A percentile compares a stretch with the other conserved stretches of the same genome.
Evolutionary conservation across 371 early-diverging fungal genomes (phyloP).

Genomic region (Mucor lusitanicus): DNA sequence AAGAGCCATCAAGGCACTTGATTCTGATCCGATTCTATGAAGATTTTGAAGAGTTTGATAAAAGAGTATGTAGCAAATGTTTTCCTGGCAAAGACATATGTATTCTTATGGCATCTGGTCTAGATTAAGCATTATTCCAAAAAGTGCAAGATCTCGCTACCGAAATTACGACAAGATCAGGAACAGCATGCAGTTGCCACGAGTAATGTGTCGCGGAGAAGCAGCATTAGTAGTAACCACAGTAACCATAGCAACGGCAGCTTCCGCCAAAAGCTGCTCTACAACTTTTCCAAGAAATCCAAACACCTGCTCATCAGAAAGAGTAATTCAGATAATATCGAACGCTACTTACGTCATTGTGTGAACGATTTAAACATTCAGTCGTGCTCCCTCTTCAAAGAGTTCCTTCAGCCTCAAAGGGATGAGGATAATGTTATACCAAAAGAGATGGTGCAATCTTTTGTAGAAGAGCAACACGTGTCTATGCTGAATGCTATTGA

Average conservation of each 20-base stretch:
- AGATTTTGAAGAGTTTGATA: conserved; percentile 64
- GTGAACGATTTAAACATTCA: conserved; percentile 34
- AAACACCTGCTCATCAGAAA: conserved; percentile 14
- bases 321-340: conserved; percentile 48
- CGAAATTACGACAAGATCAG: conserved; percentile 17
- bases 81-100: neutral
- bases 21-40: conserved; percentile 56
- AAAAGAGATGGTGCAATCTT: conserved; percentile 26
- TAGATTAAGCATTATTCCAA: conserved; percentile 38
- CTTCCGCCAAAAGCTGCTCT: conserved; percentile 21
- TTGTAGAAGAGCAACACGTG: conserved; percentile 23
- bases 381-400: conserved; percentile 44
- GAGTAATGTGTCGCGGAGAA: neutral
- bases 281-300: conserved; percentile 25
- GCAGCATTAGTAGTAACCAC: neutral
- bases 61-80: conserved; percentile 41
- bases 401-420: conserved; percentile 48
- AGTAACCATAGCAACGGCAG: conserved; percentile 8
- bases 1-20: conserved; percentile 48
- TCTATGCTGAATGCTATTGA: neutral
- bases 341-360: conserved; percentile 43
- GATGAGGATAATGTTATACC: conserved; percentile 41
- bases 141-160: conserved; percentile 30
- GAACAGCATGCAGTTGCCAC: neutral
- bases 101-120: neutral